Evolutionary conservation across 805 yeast genomes (phyloP).

Genomic region (Lachancea nothofagi): DNA sequence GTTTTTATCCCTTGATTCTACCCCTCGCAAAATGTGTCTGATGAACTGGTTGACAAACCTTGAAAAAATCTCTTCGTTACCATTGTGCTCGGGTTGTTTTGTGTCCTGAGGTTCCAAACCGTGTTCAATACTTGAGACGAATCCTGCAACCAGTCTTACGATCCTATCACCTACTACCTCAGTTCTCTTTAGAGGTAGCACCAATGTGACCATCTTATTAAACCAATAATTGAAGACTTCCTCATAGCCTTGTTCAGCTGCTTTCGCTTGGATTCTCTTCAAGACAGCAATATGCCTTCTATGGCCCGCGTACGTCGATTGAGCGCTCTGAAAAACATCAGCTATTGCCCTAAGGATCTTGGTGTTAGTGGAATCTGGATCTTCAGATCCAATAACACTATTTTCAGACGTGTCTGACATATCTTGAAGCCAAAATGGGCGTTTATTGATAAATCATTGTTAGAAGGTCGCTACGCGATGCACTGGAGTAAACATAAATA

Average conservation of each 20-base stretch:
- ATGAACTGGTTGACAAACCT: slow-evolving; percentile 57
- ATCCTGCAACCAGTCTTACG: slow-evolving; percentile 60
- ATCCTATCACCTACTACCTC: slow-evolving; percentile 72
- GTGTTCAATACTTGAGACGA: slow-evolving; percentile 43
- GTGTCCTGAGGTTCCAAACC: slow-evolving; percentile 21
- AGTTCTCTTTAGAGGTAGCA: slow-evolving; percentile 61
- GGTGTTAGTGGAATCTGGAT: slow-evolving; percentile 6
- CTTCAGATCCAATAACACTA: background rate
- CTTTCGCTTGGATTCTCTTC: slow-evolving; percentile 50
- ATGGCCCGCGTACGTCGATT: slow-evolving; percentile 66
- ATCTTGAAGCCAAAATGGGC: background rate
- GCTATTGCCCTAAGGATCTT: slow-evolving; percentile 48
- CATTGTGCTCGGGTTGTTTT: slow-evolving; percentile 32
- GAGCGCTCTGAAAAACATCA: slow-evolving; percentile 76
- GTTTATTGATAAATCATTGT: no score
- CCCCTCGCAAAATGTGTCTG: slow-evolving; percentile 67
- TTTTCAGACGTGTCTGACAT: background rate
- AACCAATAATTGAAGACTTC: slow-evolving; percentile 58
- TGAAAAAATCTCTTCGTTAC: slow-evolving; percentile 41
- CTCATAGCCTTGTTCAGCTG: slow-evolving; percentile 47
- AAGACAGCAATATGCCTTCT: slow-evolving; percentile 63
- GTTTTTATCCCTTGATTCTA: slow-evolving; percentile 65
- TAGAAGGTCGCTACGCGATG: no score
- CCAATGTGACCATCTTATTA: slow-evolving; percentile 54
- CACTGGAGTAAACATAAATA: no score